Conservation (phyloP, 2,329 filamentous ascomycete genomes). For the Xylaria arbuscula region DNA sequence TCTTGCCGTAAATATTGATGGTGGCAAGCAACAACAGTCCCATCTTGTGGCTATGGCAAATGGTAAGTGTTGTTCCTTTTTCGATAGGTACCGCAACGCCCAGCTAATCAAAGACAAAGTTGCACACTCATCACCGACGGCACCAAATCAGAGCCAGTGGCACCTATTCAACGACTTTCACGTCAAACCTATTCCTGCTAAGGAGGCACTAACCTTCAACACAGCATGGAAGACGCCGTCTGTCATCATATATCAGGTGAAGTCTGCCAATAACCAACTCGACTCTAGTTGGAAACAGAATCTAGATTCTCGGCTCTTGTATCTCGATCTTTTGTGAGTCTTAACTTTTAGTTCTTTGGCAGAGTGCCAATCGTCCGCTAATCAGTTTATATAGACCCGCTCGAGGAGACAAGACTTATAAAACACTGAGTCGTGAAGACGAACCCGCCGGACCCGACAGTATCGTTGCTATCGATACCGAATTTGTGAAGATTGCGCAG, state of each 20-base stretch:
- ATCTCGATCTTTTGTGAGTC: constrained; percentile 71
- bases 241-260: constrained; percentile 86
- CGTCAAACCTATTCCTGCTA: constrained; percentile 80
- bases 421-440: constrained; percentile 63
- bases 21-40: constrained; percentile 83
- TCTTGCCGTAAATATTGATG: constrained; percentile 89
- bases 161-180: constrained; percentile 98
- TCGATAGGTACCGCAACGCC: not conserved
- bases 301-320: constrained; percentile 86
- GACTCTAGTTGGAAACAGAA: constrained; percentile 87
- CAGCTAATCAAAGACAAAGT: constrained; percentile 59
- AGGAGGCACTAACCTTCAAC: constrained; percentile 91
- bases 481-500: constrained; percentile 92
- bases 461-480: constrained; percentile 91
- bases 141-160: constrained; percentile 78
- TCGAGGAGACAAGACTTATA: constrained; percentile 66
- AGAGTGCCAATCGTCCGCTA: constrained; percentile 34
- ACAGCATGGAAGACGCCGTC: constrained; percentile 93
- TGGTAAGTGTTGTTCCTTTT: constrained; percentile 59
- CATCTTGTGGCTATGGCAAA: constrained; percentile 94
- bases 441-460: constrained; percentile 78
- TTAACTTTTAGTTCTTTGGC: not conserved
- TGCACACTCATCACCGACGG: constrained; percentile 70
- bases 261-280: constrained; percentile 81
- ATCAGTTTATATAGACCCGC: constrained; percentile 53